Conservation (phyloP, 2,329 filamentous ascomycete genomes). For the Ophiostoma piceae region DNA sequence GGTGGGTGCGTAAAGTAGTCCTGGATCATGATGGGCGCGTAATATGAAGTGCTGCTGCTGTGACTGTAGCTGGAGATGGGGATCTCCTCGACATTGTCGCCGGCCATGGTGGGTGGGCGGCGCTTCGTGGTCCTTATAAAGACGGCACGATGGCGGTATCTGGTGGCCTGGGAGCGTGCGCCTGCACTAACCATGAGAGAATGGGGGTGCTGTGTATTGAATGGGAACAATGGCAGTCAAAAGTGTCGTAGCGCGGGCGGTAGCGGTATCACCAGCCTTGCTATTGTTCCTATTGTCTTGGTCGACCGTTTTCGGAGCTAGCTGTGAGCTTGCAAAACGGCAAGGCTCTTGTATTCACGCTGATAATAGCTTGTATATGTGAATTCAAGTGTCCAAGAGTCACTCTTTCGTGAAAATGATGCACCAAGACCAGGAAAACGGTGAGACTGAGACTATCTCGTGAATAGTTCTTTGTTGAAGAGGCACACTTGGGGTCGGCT, state of each 20-base stretch:
- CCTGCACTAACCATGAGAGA: conserved; percentile 24
- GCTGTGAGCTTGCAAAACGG: background rate
- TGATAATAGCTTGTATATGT: background rate
- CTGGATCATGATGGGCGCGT: conserved; percentile 40
- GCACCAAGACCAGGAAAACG: background rate
- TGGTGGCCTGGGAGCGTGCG: conserved; percentile 20
- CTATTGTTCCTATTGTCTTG: conserved; percentile 24
- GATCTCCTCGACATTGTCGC: conserved; percentile 22
- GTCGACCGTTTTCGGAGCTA: background rate
- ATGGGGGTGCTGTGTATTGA: background rate
- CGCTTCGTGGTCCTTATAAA: conserved; percentile 28
- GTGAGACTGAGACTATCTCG: background rate
- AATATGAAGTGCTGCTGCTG: background rate
- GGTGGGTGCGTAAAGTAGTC: conserved; percentile 55
- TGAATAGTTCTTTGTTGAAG: background rate
- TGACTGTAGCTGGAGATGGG: conserved; percentile 10
- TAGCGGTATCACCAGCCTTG: conserved; percentile 17
- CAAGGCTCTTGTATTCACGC: background rate
- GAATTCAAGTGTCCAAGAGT: background rate
- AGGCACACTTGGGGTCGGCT: background rate
- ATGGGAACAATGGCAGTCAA: conserved; percentile 24
- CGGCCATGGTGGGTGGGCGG: conserved; percentile 23
- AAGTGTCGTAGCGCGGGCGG: background rate
- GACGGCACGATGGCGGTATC: conserved; percentile 27
- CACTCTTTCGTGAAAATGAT: background rate